phyloP scores from a whole-genome alignment of 2,329 filamentous ascomycete genomes.

The Lachnellula willkommii region DNA sequence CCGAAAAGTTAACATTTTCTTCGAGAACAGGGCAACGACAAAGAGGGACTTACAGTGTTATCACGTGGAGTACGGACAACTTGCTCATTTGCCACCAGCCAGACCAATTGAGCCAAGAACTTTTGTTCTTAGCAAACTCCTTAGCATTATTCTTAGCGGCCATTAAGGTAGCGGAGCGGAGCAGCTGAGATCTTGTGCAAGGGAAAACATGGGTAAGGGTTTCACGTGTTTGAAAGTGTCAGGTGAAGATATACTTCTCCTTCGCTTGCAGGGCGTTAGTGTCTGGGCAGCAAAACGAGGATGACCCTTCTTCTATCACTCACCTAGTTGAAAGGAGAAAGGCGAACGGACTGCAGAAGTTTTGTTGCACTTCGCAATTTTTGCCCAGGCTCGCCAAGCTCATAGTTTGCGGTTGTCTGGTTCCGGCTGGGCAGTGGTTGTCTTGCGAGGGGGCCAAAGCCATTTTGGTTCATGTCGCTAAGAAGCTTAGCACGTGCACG shows the following conservation, averaged over 20 bases:
- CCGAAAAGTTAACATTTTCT: too few relatives aligned
- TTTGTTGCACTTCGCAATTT: slow-evolving; percentile 18
- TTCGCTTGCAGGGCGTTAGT: not conserved
- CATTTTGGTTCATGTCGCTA: not conserved
- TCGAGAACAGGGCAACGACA: too few relatives aligned
- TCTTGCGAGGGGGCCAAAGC: not conserved
- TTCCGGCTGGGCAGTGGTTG: too few relatives aligned
- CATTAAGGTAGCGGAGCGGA: too few relatives aligned
- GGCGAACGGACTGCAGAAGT: not conserved
- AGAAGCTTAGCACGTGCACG: not conserved
- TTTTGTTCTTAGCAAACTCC: too few relatives aligned
- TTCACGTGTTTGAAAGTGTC: not conserved
- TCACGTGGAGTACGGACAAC: too few relatives aligned
- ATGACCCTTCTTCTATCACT: not conserved
- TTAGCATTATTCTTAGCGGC: too few relatives aligned
- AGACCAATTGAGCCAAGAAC: too few relatives aligned
- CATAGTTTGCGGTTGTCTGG: not conserved
- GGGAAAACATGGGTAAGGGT: not conserved
- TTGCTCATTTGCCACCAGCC: too few relatives aligned
- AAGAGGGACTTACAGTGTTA: too few relatives aligned
- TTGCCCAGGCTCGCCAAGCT: slow-evolving; percentile 10
- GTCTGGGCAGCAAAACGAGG: not conserved
- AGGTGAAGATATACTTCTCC: not conserved
- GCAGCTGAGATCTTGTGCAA: too few relatives aligned
- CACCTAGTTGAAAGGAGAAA: not conserved